Conservation (phyloP, 2,329 filamentous ascomycete species). For the Fusarium sp. region DNA sequence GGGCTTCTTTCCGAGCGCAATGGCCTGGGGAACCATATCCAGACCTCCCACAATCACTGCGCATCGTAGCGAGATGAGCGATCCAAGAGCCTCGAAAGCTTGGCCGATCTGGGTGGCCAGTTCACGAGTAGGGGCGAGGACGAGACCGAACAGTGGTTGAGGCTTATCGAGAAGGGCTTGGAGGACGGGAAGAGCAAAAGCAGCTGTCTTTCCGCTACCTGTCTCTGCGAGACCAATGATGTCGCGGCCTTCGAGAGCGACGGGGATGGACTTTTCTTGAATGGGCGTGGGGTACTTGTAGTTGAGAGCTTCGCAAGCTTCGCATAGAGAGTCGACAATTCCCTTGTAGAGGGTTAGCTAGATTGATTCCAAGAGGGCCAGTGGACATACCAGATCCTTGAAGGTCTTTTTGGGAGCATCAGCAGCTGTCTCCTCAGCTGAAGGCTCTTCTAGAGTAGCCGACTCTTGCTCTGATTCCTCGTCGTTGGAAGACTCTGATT, state of each 20-base stretch:
- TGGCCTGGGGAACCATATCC: slow-evolving; percentile 93
- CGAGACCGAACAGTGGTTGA: slow-evolving; percentile 84
- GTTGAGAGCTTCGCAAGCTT: slow-evolving; percentile 83
- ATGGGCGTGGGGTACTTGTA: slow-evolving; percentile 92
- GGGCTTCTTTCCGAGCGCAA: slow-evolving; percentile 94
- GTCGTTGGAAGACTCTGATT: slow-evolving; percentile 32
- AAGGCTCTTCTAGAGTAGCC: slow-evolving; percentile 49
- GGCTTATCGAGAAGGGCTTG: slow-evolving; percentile 91
- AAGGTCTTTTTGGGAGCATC: slow-evolving; percentile 71
- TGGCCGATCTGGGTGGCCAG: slow-evolving; percentile 91
- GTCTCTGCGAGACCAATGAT: slow-evolving; percentile 96
- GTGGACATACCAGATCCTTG: slow-evolving; percentile 66
- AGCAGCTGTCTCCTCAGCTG: slow-evolving; percentile 47
- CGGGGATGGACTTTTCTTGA: slow-evolving; percentile 84
- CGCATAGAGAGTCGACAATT: slow-evolving; percentile 86
- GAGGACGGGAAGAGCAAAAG: slow-evolving; percentile 92
- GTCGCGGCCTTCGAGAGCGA: slow-evolving; percentile 82
- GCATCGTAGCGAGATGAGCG: slow-evolving; percentile 86
- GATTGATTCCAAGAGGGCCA: background rate
- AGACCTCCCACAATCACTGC: slow-evolving; percentile 91
- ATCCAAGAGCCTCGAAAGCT: slow-evolving; percentile 86
- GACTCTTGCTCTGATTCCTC: slow-evolving; percentile 49
- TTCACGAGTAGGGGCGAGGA: slow-evolving; percentile 93
- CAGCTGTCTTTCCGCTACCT: slow-evolving; percentile 94
- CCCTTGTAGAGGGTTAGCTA: slow-evolving; percentile 62